Evolutionary conservation across 495 filamentous ascomycete species (phyloP), one percentile per base, ranked within the genome.

Genomic region (Diplogelasinospora grovesii): DNA sequence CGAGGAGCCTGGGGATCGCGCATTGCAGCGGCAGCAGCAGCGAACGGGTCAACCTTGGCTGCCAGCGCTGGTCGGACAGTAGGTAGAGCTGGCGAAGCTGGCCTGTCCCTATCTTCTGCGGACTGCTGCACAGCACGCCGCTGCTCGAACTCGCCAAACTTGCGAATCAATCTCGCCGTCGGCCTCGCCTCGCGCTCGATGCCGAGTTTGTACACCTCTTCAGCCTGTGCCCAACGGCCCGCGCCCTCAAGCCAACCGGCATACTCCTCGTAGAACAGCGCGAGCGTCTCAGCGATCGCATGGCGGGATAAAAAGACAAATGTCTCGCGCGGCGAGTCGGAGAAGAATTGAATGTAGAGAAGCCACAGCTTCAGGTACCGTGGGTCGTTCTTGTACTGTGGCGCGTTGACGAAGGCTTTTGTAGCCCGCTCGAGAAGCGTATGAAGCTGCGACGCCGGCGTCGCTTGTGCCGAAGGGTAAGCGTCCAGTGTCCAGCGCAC

Each of bases 201-300:
- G 1, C 93, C 92, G 31, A 93, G 68, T 45, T 77, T 77, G 49
- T 92, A 98, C 2, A 98, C 82, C 59, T 98, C 93, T 41, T 93
- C 86, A 6, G 93, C 92, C 57, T 97, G 92, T 6, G 72, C 74
- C 86, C 90, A 95, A 35, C 89, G 73, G 13, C 83, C 87, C 8
- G 80, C 82, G 35, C 78, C 71, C 65, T 98, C 92, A 14, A 98
- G 63, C 85, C 89, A 94, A 0, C 77, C 83, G 0, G 92, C 89
- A 64, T 93, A 97, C 51, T 97, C 93, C 54, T 98, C 92, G 60
- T 98, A 97, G 54, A 89, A 98, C n/a, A 96, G 64, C 0, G 92
- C 92, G 8, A 98, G 69, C 1, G 77, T 70, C 50, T 95, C 89
- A 32, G 89, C 92, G 44, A 97, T 83, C 41, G 74, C 73, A 45